These are phyloP conservation scores for Crithidia expoeki DNA, from an alignment of 208 protist genomes.

Conservation along the genomic window DNA sequence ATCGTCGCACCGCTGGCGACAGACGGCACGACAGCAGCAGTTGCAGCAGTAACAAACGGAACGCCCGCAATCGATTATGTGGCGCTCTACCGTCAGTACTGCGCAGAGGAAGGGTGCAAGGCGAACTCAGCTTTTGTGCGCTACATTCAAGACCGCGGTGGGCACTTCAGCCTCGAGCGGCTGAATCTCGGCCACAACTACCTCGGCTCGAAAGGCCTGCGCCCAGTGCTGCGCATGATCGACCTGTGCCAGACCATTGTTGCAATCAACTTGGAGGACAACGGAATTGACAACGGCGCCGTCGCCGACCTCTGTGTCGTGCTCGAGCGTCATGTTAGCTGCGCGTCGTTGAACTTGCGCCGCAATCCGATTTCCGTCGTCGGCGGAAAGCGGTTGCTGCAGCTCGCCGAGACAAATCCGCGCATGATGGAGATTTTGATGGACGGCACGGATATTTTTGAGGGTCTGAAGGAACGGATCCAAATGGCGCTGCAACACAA, in stretches of 20 bases:
- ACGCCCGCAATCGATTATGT: slow-evolving; percentile 41
- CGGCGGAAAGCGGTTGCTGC: slow-evolving; percentile 75
- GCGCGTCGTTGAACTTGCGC: slow-evolving; percentile 69
- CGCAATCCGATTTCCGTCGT: slow-evolving; percentile 82
- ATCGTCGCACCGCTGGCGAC: background rate
- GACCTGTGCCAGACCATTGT: slow-evolving; percentile 77
- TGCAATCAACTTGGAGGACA: slow-evolving; percentile 75
- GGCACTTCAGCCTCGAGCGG: slow-evolving; percentile 39
- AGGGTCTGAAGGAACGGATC: slow-evolving; percentile 74
- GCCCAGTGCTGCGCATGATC: slow-evolving; percentile 85
- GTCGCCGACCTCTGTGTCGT: slow-evolving; percentile 69
- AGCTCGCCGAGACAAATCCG: slow-evolving; percentile 72
- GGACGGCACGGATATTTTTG: slow-evolving; percentile 79
- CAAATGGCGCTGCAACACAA: slow-evolving; percentile 50
- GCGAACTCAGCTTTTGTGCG: slow-evolving; percentile 83
- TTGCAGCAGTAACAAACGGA: slow-evolving; percentile 2
- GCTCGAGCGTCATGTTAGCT: slow-evolving; percentile 69
- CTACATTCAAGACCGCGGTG: slow-evolving; percentile 50
- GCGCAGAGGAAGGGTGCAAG: slow-evolving; percentile 74
- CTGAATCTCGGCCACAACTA: slow-evolving; percentile 83
- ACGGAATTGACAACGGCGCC: slow-evolving; percentile 84
- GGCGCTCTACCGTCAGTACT: slow-evolving; percentile 75
- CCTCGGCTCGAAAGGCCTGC: slow-evolving; percentile 85
- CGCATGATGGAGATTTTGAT: slow-evolving; percentile 75
- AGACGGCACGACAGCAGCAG: background rate